Base-by-base conservation (phyloP, 768 basidiomycete species). In the Trametes coccinea region DNA sequence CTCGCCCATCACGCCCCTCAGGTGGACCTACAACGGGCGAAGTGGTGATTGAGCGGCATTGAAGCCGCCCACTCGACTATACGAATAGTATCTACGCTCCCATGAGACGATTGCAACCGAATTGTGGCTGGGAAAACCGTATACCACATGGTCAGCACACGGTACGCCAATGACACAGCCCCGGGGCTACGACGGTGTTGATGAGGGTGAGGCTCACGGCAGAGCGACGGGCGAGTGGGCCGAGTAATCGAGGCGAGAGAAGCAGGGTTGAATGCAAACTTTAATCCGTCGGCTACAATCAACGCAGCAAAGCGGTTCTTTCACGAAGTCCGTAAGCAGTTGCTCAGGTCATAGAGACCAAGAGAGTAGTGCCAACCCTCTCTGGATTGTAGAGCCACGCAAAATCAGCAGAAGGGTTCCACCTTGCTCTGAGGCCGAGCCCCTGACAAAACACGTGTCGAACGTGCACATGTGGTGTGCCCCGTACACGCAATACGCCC, bases 11-110 rank as follows among this genome's bases (percentile, higher is more conserved):
- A 56, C 41, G 29, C 49, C 13, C 58, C 29, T 27, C 30, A 44
- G n/a, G 58, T 64, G 58, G 62, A 64, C 62, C 62, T 64, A 64
- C 62, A 64, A 64, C 33, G 40, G 44, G 53, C 54, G 53, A 52
- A 40, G 58, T 37, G 45, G 49, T 27, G 43, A 56, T 62, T 62
- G 50, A 48, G 50, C 10, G 54, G 22, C 54, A 33, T 41, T 43
- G 30, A 39, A 48, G 40, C 27, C 30, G 22, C 40, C 37, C 33
- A 17, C 44, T 34, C 41, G 22, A 46, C n/a, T 17, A 46, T 17
- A 17, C 17, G 45, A 17, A 29, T n/a, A 11, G 22, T 46, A 17
- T 7, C 22, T 13, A 46, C 22, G 45, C 22, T 27, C 27, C 22
- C 22, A 17, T 46, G 22, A 17, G 17, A 46, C 17, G 45, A 29